Percentiles rank a stretch among this genome's conserved stretches.
These are phyloP conservation scores for Delphinella strobiligena DNA, from an alignment of 2,329 filamentous ascomycete species.

Conservation along the genomic window DNA sequence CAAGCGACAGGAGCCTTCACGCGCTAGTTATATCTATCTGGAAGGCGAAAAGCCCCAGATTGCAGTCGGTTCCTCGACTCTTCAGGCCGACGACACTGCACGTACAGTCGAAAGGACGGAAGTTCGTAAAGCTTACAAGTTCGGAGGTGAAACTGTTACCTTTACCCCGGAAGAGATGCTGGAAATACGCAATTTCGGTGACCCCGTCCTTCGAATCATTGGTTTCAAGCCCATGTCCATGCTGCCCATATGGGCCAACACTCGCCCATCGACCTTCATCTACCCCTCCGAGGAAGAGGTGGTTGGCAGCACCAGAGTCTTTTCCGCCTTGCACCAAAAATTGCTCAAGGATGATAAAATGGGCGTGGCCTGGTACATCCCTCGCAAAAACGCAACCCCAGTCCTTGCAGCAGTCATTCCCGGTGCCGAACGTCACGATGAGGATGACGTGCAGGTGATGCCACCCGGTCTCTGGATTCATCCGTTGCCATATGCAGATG, in stretches of 20 bases:
- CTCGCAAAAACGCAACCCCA: slow-evolving; percentile 68
- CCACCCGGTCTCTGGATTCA: slow-evolving; percentile 83
- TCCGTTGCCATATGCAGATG: slow-evolving; percentile 79
- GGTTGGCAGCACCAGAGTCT: slow-evolving; percentile 84
- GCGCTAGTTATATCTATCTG: slow-evolving; percentile 79
- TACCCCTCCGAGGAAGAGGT: slow-evolving; percentile 87
- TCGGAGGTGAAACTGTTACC: slow-evolving; percentile 78
- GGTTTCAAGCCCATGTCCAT: slow-evolving; percentile 77
- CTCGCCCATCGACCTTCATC: slow-evolving; percentile 80
- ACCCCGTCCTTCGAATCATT: slow-evolving; percentile 74
- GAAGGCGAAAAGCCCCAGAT: slow-evolving; percentile 79
- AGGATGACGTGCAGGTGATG: slow-evolving; percentile 54
- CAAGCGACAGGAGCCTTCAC: slow-evolving; percentile 67
- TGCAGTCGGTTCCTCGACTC: slow-evolving; percentile 59
- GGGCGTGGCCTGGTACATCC: slow-evolving; percentile 79
- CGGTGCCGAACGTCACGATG: slow-evolving; percentile 53
- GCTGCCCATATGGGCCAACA: slow-evolving; percentile 72
- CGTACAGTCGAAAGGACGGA: slow-evolving; percentile 68
- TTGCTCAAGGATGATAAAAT: slow-evolving; percentile 68
- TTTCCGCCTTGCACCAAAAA: slow-evolving; percentile 82
- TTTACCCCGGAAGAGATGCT: slow-evolving; percentile 80
- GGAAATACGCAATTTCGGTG: slow-evolving; percentile 65
- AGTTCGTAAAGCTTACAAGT: slow-evolving; percentile 87
- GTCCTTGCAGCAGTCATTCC: slow-evolving; percentile 72
- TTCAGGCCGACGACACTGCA: slow-evolving; percentile 66